Evolutionary conservation across 768 basidiomycete species (phyloP), one percentile per base, ranked within the genome.

Genomic region (Trametes elegans): DNA sequence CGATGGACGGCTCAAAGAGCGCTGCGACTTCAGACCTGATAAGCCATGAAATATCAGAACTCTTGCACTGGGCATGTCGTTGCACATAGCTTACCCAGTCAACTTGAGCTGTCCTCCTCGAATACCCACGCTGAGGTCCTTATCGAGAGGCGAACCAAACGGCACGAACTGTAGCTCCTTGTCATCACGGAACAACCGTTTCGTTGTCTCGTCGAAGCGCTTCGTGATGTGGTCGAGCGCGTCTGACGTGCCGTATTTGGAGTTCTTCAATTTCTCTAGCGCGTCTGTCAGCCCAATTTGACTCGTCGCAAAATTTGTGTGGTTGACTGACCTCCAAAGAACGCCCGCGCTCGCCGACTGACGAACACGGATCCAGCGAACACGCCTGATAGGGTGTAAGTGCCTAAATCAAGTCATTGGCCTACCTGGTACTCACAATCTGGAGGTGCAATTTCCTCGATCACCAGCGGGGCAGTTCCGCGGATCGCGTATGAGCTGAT

Each of bases 301-400:
- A n/a, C n/a, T n/a, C n/a, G n/a, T 3, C 34, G 18, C 40, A 56
- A 36, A 6, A 40, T 16, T 26, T 18, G 26, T 35, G 47, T 35
- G 36, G 24, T 35, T 35, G 6, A 62, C 70, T 18, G 55, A 85
- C 88, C 84, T 72, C 84, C 84, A 19, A 91, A 71, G 62, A 90
- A 89, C 43, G 80, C 81, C 60, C 87, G 73, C 11, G 88, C 87
- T 38, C 88, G 73, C 49, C 88, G 76, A 65, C 87, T 88, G 26
- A 90, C 88, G 65, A 91, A 91, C 13, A 91, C 86, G 5, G 88
- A 90, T 23, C 88, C 88, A 40, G 88, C 87, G 68, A 91, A 91
- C 35, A 90, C 80, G 68, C 85, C 85, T 87, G 9, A n/a, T 13
- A 14, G 8, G 9, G 19, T 5, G 8, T 32, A 4, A 46, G 18